Base-by-base conservation (phyloP, 164 flowering plant genomes). In the Tetrastigma voinierianum region DNA sequence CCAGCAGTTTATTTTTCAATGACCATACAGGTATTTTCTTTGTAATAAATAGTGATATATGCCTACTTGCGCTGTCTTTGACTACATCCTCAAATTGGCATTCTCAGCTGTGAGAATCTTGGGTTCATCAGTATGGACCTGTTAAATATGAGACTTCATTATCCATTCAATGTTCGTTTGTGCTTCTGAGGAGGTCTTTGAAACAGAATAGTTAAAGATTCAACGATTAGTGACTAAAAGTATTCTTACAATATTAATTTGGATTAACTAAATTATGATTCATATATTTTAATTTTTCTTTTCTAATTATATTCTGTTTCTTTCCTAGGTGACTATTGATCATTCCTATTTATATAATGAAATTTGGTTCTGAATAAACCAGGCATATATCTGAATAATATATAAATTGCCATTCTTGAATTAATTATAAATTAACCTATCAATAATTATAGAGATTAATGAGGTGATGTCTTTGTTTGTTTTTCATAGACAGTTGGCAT, bases 31-130 rank as follows among this genome's bases (percentile, higher is more conserved):
- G 51, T 59, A 18, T 25, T 25, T 25, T 25, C 49, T 66, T 10
- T 90, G 88, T 93, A 95, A 97, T 86, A 83, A 46, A 82, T 70
- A 86, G 92, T 81, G 97, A 95, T 68, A 76, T 84, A 46, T 89
- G 97, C 76, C 94, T 95, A 88, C 96, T 43, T 76, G 90, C 72
- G 82, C 96, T 45, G 90, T 91, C 52, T 89, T 95, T 62, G 84
- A 96, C 80, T 85, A 84, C 77, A 77, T 95, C 87, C 92, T 73
- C 94, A 91, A 77, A 66, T 79, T 62, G 94, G 97, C 24, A 69
- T 90, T 47, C 61, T 76, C 84, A 57, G 76, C 81, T 63, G 85
- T 63, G 85, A 92, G 62, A 80, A 89, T 59, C 84, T 89, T 72
- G 97, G 96, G 67, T 84, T 84, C 97, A 54, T 81, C 98, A 7